Conservation (phyloP, 108 stramenopile species). For the Conticribra weissflogii region DNA sequence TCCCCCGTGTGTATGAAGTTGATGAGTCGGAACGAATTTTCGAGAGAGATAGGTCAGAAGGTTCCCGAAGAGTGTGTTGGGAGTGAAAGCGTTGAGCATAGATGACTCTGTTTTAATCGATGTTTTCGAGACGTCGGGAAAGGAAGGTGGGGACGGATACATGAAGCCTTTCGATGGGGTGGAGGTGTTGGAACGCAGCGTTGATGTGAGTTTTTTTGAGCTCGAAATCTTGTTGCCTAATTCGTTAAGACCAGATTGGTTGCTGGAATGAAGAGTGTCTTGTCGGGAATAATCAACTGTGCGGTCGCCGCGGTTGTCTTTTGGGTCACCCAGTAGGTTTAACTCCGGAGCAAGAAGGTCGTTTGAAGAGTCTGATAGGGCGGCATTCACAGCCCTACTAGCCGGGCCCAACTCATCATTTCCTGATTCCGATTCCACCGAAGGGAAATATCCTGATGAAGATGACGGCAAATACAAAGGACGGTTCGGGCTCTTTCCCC, state of each 20-base stretch:
- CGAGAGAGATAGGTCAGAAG: conserved; percentile 21
- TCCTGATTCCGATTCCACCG: not conserved
- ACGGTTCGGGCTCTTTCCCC: not conserved
- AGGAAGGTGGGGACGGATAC: not conserved
- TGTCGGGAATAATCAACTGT: not conserved
- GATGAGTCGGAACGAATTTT: conserved; percentile 24
- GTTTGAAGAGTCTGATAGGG: not conserved
- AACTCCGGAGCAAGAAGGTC: not conserved
- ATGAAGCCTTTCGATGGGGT: not conserved
- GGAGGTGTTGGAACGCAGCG: not conserved
- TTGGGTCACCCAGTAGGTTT: not conserved
- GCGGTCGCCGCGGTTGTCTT: not conserved
- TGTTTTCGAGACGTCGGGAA: not conserved
- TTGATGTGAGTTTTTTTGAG: not conserved
- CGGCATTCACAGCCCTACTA: not conserved
- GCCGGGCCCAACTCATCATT: not conserved
- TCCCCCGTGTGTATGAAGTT: conserved; percentile 32
- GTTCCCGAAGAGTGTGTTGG: conserved; percentile 21
- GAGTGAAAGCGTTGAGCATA: conserved; percentile 20
- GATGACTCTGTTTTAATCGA: not conserved
- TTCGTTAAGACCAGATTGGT: not conserved
- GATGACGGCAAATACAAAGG: not conserved
- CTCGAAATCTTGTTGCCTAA: not conserved
- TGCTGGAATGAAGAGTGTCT: not conserved
- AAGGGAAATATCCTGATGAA: not conserved